A percentile compares a stretch with the other conserved stretches of the same genome.
Evolutionary conservation across 2,329 filamentous ascomycete species (phyloP).

Genomic region (Trichophaea hybrida): DNA sequence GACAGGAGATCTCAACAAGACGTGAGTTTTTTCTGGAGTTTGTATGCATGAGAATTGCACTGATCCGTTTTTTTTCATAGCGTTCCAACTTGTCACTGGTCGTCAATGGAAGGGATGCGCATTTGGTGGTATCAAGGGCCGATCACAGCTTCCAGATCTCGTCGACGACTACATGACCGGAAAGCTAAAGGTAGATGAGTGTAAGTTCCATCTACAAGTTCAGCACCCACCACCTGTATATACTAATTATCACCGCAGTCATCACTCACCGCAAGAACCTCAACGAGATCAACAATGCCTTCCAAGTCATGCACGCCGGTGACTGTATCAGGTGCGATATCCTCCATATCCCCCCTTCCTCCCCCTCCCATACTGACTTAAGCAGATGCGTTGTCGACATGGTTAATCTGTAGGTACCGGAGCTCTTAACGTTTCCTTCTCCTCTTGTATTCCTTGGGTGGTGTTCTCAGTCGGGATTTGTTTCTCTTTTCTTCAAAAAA

Average conservation of each 20-base stretch:
- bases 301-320: conserved; percentile 85
- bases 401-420: conserved; percentile 11
- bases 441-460: neutral
- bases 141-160: conserved; percentile 73
- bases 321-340: conserved; percentile 80
- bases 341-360: conserved; percentile 31
- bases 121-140: conserved; percentile 96
- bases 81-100: conserved; percentile 96
- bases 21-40: conserved; percentile 46
- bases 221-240: neutral
- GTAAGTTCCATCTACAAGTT: conserved; percentile 10
- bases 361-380: neutral
- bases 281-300: conserved; percentile 73
- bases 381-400: conserved; percentile 23
- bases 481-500: neutral
- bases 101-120: conserved; percentile 97
- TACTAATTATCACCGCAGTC: conserved; percentile 33
- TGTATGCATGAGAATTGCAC: neutral
- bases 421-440: neutral
- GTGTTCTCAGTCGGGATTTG: neutral
- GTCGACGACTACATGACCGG: conserved; percentile 81
- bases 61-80: conserved; percentile 34
- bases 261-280: conserved; percentile 89
- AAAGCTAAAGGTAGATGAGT: conserved; percentile 94
- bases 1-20: conserved; percentile 85